phyloP scores from a whole-genome alignment of 495 filamentous ascomycete species.

The Achaetomiella virescens region DNA sequence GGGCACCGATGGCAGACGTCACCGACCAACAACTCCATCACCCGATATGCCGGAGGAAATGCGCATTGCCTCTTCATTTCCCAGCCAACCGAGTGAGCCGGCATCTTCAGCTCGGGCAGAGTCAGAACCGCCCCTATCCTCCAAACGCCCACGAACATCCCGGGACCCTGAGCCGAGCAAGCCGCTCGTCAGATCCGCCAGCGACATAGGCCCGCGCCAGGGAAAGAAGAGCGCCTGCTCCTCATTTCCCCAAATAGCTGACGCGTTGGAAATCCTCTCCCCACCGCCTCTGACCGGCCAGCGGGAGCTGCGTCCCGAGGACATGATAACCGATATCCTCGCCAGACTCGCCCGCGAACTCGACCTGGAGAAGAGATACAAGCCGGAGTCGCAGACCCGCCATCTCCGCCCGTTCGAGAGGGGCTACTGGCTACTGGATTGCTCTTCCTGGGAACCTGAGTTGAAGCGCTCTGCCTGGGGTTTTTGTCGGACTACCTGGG shows the following conservation, averaged over 20 bases:
- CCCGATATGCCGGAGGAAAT: slow-evolving; percentile 2
- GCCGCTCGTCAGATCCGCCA: slow-evolving; percentile 25
- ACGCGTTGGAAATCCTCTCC: slow-evolving; percentile 32
- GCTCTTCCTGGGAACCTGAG: slow-evolving; percentile 37
- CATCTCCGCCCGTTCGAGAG: slow-evolving; percentile 52
- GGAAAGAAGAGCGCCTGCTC: slow-evolving; percentile 1
- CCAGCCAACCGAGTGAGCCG: neutral
- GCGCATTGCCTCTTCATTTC: slow-evolving; percentile 22
- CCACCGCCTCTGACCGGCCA: slow-evolving; percentile 28
- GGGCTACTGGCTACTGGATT: slow-evolving; percentile 61
- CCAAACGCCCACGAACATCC: slow-evolving; percentile 21
- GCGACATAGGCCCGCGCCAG: slow-evolving; percentile 33
- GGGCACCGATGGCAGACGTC: neutral
- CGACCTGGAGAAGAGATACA: slow-evolving; percentile 43
- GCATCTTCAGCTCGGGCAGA: slow-evolving; percentile 23
- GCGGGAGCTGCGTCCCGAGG: slow-evolving; percentile 15
- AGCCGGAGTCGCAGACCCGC: slow-evolving; percentile 46
- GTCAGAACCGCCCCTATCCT: slow-evolving; percentile 33
- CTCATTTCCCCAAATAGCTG: neutral
- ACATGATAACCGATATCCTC: slow-evolving; percentile 50
- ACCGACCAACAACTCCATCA: neutral
- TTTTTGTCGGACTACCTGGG: slow-evolving; percentile 55
- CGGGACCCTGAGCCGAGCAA: slow-evolving; percentile 8
- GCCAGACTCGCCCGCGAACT: slow-evolving; percentile 47
- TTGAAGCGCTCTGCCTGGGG: slow-evolving; percentile 51